Evolutionary conservation across 1,284 basidiomycete genomes (phyloP).

Genomic region (Pascua sp.): DNA sequence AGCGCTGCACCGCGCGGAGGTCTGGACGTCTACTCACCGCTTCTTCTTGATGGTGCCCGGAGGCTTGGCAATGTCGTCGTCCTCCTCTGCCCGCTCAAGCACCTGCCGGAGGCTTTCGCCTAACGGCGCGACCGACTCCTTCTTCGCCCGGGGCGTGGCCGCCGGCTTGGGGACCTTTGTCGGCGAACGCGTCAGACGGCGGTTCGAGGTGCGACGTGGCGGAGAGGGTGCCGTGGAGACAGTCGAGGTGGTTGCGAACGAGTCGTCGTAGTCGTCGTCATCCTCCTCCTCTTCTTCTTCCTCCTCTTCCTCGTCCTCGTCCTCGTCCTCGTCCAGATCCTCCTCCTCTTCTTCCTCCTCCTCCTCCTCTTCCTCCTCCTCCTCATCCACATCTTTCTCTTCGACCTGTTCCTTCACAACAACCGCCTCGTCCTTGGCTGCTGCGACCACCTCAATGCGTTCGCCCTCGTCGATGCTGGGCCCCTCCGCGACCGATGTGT

Average conservation of each 20-base stretch:
- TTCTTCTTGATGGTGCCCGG: constrained; percentile 49
- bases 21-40: constrained; percentile 47
- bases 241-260: constrained; percentile 19
- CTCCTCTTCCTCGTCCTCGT: constrained; percentile 1
- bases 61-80: constrained; percentile 28
- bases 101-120: constrained; percentile 28
- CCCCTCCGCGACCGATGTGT: too few species aligned
- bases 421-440: too few species aligned
- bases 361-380: neutral
- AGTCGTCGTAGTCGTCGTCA: constrained; percentile 1
- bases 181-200: constrained; percentile 3
- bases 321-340: constrained; percentile 7
- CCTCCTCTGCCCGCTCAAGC: constrained; percentile 22
- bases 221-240: constrained; percentile 22
- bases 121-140: constrained; percentile 13
- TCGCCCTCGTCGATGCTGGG: too few species aligned
- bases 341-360: neutral
- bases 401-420: too few species aligned
- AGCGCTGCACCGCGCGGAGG: neutral
- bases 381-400: neutral
- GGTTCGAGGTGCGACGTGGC: constrained; percentile 20
- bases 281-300: neutral
- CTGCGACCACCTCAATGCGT: too few species aligned
- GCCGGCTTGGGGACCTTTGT: constrained; percentile 3
- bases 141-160: constrained; percentile 1